Conservation (phyloP, 176 grass and related monocot species). For the Carex myosuroides region DNA sequence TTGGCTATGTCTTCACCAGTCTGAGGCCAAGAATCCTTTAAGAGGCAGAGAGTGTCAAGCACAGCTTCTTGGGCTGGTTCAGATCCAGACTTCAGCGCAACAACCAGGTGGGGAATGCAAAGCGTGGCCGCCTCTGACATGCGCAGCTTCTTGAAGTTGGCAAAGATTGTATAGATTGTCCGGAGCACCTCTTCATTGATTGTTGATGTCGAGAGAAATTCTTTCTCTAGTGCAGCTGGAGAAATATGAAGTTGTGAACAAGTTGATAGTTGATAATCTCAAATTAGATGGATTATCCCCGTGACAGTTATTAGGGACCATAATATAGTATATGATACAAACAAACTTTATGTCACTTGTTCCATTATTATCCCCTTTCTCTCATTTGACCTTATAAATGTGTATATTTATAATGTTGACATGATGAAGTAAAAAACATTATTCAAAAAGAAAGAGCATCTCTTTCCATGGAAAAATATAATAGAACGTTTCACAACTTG, state of each 20-base stretch:
- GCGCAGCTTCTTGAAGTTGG: constrained; percentile 83
- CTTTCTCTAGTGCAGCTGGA: constrained; percentile 76
- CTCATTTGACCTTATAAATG: not conserved
- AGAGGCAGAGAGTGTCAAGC: constrained; percentile 74
- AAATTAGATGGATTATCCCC: not conserved
- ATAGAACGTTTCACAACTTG: not conserved
- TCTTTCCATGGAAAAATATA: not conserved
- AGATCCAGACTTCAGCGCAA: constrained; percentile 65
- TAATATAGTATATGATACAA: not conserved
- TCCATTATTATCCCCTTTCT: not conserved
- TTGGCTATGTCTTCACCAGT: constrained; percentile 94
- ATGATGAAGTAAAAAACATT: not conserved
- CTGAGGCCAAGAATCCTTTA: constrained; percentile 92
- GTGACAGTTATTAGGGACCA: not conserved
- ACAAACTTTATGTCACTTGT: not conserved
- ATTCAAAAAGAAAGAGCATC: not conserved
- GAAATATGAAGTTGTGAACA: constrained; percentile 25
- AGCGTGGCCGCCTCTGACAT: constrained; percentile 90
- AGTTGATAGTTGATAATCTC: constrained; percentile 19
- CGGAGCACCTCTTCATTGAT: constrained; percentile 76
- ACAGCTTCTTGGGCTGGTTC: constrained; percentile 84
- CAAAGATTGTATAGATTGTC: constrained; percentile 83
- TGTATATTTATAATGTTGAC: not conserved
- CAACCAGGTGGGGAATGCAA: constrained; percentile 84
- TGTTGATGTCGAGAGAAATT: constrained; percentile 64